Evolutionary conservation across 2,329 filamentous ascomycete species (phyloP), one percentile per base, ranked within the genome.

Genomic region (Trichoderma afroharzianum): DNA sequence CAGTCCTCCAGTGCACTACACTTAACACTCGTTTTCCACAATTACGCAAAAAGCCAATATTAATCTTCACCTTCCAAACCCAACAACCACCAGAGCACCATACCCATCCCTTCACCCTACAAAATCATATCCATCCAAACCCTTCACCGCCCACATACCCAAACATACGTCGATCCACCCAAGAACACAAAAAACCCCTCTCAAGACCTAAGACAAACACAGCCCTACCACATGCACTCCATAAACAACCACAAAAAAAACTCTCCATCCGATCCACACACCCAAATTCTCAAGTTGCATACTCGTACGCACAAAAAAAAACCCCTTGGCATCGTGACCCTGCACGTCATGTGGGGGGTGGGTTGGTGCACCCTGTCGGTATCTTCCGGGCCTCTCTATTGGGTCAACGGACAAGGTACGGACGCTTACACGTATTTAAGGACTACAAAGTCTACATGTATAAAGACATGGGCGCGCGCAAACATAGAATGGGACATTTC

Each of bases 381-480:
- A 69, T 57, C 57, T 69, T 69, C 66, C 66, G 66, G 18, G 66
- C 57, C 18, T 62, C 57, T 62, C 6, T 3, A 62, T 69, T 69
- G 66, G 66, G n/a, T n/a, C n/a, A 15, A 21, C 14, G n/a, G 4
- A 57, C 63, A 30, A 53, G 63, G 18, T 18, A 67, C 1, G 18
- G 24, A 18, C 7, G 1, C 8, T 43, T 63, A 32, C 18, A 30
- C 4, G 62, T 18, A 50, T 32, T 32, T 2, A 26, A 33, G 4
- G 12, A 18, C 9, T 12, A 53, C 33, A 36, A 36, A 36, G 14
- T 7, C 11, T 24, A n/a, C n/a, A n/a, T n/a, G n/a, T n/a, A 15
- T 28, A 21, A 24, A n/a, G 28, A 18, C 7, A 50, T 33, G n/a
- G 15, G 3, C n/a, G 4, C 15, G 1, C 39, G 15, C 33, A 43